Evolutionary conservation across 345 rosid genomes (phyloP).

Genomic region (Eucalyptus grandis): DNA sequence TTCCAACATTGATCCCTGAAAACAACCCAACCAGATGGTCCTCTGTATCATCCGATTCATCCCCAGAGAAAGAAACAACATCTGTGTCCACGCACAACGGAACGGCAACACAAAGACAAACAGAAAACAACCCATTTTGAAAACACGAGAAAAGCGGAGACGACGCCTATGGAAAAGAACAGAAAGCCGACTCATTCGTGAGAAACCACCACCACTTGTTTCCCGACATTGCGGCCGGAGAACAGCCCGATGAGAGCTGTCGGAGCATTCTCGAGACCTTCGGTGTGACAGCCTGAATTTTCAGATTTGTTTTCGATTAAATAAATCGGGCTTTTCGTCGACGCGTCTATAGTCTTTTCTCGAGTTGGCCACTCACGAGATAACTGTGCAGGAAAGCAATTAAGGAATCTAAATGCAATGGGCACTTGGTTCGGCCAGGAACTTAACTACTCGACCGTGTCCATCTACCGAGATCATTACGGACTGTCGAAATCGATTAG

Average conservation of each 20-base stretch:
- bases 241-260: conserved; percentile 12
- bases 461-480: too few species aligned
- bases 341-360: too few species aligned
- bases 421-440: too few species aligned
- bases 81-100: neutral
- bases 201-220: conserved; percentile 13
- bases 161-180: neutral
- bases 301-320: too few species aligned
- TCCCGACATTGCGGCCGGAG: conserved; percentile 11
- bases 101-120: neutral
- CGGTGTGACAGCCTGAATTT: too few species aligned
- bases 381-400: too few species aligned
- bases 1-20: neutral
- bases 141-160: neutral
- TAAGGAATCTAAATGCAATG: too few species aligned
- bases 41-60: neutral
- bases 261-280: conserved; percentile 12
- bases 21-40: neutral
- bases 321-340: too few species aligned
- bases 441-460: too few species aligned
- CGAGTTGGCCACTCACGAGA: too few species aligned
- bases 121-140: neutral
- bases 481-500: too few species aligned
- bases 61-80: neutral
- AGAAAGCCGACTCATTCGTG: neutral